A percentile compares a stretch with the other conserved stretches of the same genome.
These are phyloP conservation scores for Ganoderma leucocontextum DNA, from an alignment of 1,284 basidiomycete genomes.

Conservation along the genomic window DNA sequence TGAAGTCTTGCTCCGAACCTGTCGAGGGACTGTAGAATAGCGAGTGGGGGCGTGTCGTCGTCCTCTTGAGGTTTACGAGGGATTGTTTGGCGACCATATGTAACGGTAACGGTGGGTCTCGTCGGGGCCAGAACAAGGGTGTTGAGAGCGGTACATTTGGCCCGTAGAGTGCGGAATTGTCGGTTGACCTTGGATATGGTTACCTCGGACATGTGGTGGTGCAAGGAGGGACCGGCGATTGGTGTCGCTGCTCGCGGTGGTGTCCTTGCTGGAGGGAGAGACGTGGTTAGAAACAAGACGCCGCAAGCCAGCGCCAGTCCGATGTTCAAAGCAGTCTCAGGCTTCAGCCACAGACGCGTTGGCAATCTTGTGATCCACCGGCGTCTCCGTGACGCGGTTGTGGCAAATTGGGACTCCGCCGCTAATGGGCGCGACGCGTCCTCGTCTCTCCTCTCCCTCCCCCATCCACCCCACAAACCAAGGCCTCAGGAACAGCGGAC, in stretches of 20 bases:
- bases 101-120: conserved; percentile 34
- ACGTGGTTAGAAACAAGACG: conserved; percentile 8
- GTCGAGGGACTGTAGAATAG: conserved; percentile 49
- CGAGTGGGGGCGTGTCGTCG: conserved; percentile 46
- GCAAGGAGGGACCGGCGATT: background rate
- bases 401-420: conserved; percentile 39
- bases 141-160: conserved; percentile 55
- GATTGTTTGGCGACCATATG: conserved; percentile 34
- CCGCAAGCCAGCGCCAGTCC: background rate
- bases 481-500: background rate
- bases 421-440: conserved; percentile 39
- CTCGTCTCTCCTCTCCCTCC: conserved; percentile 21
- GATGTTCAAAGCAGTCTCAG: conserved; percentile 8
- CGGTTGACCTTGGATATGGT: conserved; percentile 58
- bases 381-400: conserved; percentile 34
- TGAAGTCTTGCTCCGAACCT: conserved; percentile 45
- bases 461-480: background rate
- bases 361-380: conserved; percentile 12
- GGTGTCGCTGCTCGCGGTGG: background rate
- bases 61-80: conserved; percentile 14
- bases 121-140: conserved; percentile 33
- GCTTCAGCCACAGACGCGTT: conserved; percentile 21
- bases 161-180: conserved; percentile 61
- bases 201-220: conserved; percentile 35
- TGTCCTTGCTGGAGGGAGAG: background rate